Percentiles rank a stretch among this genome's conserved stretches.
phyloP scores from a whole-genome alignment of 2,329 filamentous ascomycete genomes.

The Neonectria punicea region DNA sequence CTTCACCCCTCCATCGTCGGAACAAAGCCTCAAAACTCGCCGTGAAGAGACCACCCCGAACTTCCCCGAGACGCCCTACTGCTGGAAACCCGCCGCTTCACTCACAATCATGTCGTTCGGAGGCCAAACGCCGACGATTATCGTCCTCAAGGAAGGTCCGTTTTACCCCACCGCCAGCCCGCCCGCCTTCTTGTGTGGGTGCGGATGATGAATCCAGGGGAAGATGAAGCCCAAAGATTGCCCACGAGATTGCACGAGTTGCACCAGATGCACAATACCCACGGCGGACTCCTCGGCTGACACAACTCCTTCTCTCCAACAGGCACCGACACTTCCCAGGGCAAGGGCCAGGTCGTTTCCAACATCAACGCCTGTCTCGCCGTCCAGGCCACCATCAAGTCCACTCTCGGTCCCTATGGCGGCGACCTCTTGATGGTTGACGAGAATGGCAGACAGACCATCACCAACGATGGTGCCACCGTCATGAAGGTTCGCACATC shows the following conservation, averaged over 20 bases:
- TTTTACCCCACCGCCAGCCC: slow-evolving; percentile 56
- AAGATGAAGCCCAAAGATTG: slow-evolving; percentile 23
- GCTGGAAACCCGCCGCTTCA: slow-evolving; percentile 20
- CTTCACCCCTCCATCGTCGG: slow-evolving; percentile 28
- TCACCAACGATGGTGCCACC: slow-evolving; percentile 98
- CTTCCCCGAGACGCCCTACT: slow-evolving; percentile 23
- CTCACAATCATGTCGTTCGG: slow-evolving; percentile 84
- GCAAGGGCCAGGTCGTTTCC: slow-evolving; percentile 94
- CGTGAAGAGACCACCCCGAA: slow-evolving; percentile 23
- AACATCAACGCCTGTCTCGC: slow-evolving; percentile 99
- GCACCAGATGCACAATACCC: slow-evolving; percentile 20
- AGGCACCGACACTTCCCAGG: slow-evolving; percentile 98
- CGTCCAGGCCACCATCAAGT: slow-evolving; percentile 95
- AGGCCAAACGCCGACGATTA: slow-evolving; percentile 96
- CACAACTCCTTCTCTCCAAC: slow-evolving; percentile 32
- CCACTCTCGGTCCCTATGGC: slow-evolving; percentile 94
- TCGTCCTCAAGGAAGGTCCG: slow-evolving; percentile 96
- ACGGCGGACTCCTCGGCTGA: slow-evolving; percentile 11
- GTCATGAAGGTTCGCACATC: slow-evolving; percentile 85
- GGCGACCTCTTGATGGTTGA: slow-evolving; percentile 97
- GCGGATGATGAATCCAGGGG: slow-evolving; percentile 30
- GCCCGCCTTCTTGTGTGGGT: slow-evolving; percentile 31
- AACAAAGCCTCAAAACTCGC: slow-evolving; percentile 21
- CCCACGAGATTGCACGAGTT: slow-evolving; percentile 1
- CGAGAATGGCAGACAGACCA: slow-evolving; percentile 93